Evolutionary conservation across 176 grass and related monocot genomes (phyloP), one percentile per base, ranked within the genome.

Genomic region (Saccharum officinarum): DNA sequence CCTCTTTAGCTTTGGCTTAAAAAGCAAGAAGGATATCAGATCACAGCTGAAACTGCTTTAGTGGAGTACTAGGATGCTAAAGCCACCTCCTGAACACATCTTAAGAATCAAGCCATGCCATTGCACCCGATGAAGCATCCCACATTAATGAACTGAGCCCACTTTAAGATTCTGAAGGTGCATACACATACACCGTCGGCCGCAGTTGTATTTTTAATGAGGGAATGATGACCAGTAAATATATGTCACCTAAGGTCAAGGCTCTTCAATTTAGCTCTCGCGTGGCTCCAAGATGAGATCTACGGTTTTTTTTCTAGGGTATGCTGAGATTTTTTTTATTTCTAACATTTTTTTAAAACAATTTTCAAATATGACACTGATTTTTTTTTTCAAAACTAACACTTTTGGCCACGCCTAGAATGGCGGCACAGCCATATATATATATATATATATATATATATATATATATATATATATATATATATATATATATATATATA

Each of bases 221-320:
- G 37, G 44, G 59, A 25, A n/a, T 33, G 31, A 81, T 79, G 55
- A 22, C 46, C 45, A 18, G 45, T 83, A 61, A 79, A 74, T 90
- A 46, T 66, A 46, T 40, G 62, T 39, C 89, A 90, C 75, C 73
- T 83, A 90, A 52, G 74, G 80, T 80, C 84, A 79, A 83, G 68
- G 47, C 69, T 62, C 84, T 87, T 83, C 80, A 80, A 75, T 79
- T 75, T 69, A 39, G 22, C 33, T 86, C 12, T 49, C 34, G 22
- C 36, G 67, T 83, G 59, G 34, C 36, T 83, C 37, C 20, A 18
- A 41, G 41, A 17, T 33, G 46, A 69, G 16, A 81, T 76, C 61
- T 50, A 50, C 62, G 28, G 4, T n/a, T 85, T 69, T 81, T 69
- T 38, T 0, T 4, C 25, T 10, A 37, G n/a, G 38, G 34, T 38